phyloP scores from a whole-genome alignment of 1,139 yeast genomes.

The Kluyveromyces sp. region DNA sequence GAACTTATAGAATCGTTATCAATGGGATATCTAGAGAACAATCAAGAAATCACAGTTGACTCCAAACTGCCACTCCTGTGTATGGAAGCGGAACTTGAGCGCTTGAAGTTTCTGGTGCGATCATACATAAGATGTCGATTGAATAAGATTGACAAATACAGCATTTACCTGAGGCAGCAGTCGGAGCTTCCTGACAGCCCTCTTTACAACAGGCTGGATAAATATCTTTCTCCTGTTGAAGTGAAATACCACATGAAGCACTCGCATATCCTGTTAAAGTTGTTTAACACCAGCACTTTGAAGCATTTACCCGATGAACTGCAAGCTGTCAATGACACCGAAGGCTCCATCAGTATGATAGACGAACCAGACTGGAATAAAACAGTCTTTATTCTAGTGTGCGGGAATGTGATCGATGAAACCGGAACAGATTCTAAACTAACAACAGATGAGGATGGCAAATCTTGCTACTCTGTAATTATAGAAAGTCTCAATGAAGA shows the following conservation, averaged over 20 bases:
- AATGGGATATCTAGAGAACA: constrained; percentile 37
- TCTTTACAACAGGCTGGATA: constrained; percentile 15
- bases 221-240: constrained; percentile 51
- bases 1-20: constrained; percentile 61
- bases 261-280: constrained; percentile 52
- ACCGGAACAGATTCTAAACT: constrained; percentile 25
- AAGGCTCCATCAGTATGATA: constrained; percentile 74
- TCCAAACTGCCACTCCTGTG: constrained; percentile 75
- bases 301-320: constrained; percentile 59
- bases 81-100: constrained; percentile 84
- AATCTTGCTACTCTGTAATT: constrained; percentile 25
- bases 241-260: constrained; percentile 58
- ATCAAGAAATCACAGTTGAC: constrained; percentile 33
- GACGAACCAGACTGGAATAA: constrained; percentile 66
- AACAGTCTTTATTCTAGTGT: constrained; percentile 69
- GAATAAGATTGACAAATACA: constrained; percentile 60
- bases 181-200: constrained; percentile 20
- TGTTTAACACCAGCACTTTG: constrained; percentile 65
- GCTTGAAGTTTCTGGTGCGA: constrained; percentile 73
- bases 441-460: constrained; percentile 23
- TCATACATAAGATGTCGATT: constrained; percentile 75
- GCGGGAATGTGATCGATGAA: constrained; percentile 30
- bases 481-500: constrained; percentile 41
- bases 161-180: constrained; percentile 44
- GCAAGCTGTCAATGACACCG: constrained; percentile 68